A percentile compares a stretch with the other conserved stretches of the same genome.
Evolutionary conservation across 2,329 filamentous ascomycete species (phyloP).

Genomic region (Phyllosticta capitalensis): DNA sequence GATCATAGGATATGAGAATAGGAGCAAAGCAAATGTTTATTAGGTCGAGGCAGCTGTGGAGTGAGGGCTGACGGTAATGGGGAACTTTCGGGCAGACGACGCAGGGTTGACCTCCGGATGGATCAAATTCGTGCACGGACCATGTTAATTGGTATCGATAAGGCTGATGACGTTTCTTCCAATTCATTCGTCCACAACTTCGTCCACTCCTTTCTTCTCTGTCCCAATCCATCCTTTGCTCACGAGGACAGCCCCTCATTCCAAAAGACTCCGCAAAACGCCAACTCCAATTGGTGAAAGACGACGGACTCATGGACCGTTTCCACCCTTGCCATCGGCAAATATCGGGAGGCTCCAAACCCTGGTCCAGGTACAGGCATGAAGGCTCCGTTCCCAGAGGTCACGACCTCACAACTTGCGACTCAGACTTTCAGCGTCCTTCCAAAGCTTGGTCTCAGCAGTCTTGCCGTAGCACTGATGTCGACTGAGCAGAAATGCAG

Average conservation of each 20-base stretch:
- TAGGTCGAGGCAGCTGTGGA: background rate
- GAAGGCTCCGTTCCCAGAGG: no score
- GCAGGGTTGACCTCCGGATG: background rate
- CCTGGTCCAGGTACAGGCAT: no score
- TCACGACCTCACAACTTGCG: no score
- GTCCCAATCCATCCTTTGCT: background rate
- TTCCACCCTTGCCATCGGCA: no score
- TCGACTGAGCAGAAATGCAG: no score
- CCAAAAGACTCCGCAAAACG: background rate
- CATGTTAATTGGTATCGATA: background rate
- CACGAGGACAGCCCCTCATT: background rate
- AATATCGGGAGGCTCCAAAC: no score
- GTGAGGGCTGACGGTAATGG: background rate
- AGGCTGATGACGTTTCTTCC: background rate
- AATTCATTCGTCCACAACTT: background rate
- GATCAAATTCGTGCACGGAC: background rate
- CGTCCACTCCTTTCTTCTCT: background rate
- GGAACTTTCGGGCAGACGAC: background rate
- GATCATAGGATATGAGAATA: background rate
- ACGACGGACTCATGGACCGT: no score
- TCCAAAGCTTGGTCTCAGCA: no score
- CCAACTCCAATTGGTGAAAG: no score
- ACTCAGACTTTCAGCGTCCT: no score
- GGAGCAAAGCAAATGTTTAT: background rate
- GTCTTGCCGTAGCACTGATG: no score